phyloP scores from a whole-genome alignment of 441 rosid genomes.

The Jatropha podagrica region DNA sequence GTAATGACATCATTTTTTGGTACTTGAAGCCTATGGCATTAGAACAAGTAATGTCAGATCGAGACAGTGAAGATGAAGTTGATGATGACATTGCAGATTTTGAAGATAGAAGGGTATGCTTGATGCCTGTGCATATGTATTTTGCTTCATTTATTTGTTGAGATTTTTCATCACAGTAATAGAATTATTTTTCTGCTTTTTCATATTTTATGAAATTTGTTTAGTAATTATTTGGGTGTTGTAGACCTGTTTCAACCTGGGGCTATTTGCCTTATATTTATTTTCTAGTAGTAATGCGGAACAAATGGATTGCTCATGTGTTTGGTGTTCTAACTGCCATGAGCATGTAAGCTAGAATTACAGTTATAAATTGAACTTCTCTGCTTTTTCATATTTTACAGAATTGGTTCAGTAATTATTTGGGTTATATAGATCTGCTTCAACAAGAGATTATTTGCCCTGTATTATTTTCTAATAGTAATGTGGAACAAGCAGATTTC shows the following conservation, averaged over 20 bases:
- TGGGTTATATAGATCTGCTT: no score
- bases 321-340: not conserved
- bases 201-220: not conserved
- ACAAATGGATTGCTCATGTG: not conserved
- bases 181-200: not conserved
- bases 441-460: no score
- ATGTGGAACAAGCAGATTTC: no score
- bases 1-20: constrained; percentile 9
- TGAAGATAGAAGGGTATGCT: constrained; percentile 87
- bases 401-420: no score
- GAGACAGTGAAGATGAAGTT: constrained; percentile 94
- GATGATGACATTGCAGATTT: constrained; percentile 96
- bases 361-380: no score
- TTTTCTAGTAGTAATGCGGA: not conserved
- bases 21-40: constrained; percentile 72
- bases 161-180: not conserved
- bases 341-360: no score
- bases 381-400: no score
- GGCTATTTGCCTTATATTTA: not conserved
- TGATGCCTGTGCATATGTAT: constrained; percentile 12
- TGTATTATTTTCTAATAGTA: no score
- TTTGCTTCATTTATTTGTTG: not conserved
- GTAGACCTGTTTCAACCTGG: not conserved
- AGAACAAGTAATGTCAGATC: constrained; percentile 82
- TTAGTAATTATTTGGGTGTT: not conserved